phyloP scores from a whole-genome alignment of 176 grass and related monocot species.

The Musa beccarii region DNA sequence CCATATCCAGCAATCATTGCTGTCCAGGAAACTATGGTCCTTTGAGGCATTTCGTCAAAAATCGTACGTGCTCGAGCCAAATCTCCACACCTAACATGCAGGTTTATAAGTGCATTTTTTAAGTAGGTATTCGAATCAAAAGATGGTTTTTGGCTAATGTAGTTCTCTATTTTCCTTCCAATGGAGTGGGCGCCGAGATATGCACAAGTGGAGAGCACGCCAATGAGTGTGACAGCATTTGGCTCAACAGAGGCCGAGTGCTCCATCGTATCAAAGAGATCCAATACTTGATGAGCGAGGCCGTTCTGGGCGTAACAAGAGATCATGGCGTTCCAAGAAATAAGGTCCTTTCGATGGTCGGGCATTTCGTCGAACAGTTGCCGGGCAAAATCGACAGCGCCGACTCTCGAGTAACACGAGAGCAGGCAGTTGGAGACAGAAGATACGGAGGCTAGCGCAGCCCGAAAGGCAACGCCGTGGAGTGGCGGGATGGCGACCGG shows the following conservation, averaged over 20 bases:
- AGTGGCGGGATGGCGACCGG: conserved; percentile 30
- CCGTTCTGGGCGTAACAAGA: conserved; percentile 55
- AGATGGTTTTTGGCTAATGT: conserved; percentile 19
- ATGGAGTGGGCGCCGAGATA: conserved; percentile 36
- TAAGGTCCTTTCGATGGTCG: conserved; percentile 30
- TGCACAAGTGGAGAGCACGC: conserved; percentile 52
- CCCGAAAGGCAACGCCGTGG: conserved; percentile 28
- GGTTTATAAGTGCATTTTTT: conserved; percentile 57
- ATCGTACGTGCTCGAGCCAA: conserved; percentile 33
- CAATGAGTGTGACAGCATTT: conserved; percentile 43
- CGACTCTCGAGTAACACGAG: conserved; percentile 32
- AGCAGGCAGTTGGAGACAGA: conserved; percentile 49
- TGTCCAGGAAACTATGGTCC: conserved; percentile 60
- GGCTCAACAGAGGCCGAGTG: conserved; percentile 26
- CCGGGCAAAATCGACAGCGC: conserved; percentile 27
- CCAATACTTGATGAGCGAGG: conserved; percentile 36
- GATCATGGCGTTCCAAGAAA: conserved; percentile 60
- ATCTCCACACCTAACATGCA: conserved; percentile 42
- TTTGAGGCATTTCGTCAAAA: conserved; percentile 45
- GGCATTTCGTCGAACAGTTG: conserved; percentile 51
- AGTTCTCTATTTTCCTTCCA: conserved; percentile 30
- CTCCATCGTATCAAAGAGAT: conserved; percentile 41
- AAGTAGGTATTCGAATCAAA: conserved; percentile 39
- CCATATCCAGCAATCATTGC: conserved; percentile 48
- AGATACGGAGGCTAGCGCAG: conserved; percentile 5